phyloP scores from a whole-genome alignment of 768 basidiomycete species.

The Cystofilobasidium bisporidii region DNA sequence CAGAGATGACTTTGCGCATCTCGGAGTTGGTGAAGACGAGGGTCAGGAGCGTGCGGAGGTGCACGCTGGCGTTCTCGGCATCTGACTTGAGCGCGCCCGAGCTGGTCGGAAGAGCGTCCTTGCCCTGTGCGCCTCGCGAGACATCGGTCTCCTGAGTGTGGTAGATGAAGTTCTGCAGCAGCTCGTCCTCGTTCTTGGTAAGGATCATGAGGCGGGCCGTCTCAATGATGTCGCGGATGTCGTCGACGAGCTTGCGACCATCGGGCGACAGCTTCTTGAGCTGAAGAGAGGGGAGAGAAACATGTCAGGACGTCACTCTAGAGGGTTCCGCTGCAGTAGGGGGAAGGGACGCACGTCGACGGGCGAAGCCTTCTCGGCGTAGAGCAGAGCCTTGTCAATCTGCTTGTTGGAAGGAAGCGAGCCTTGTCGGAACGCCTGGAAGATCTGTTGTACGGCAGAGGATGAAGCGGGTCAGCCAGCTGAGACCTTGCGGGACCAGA shows the following conservation, averaged over 20 bases:
- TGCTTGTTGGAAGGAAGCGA: constrained; percentile 44
- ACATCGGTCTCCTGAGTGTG: constrained; percentile 39
- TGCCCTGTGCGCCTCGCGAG: constrained; percentile 37
- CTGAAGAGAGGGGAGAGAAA: background rate
- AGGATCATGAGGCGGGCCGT: constrained; percentile 52
- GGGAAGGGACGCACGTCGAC: constrained; percentile 42
- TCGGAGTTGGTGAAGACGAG: constrained; percentile 86
- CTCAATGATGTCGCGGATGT: constrained; percentile 64
- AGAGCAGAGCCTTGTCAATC: constrained; percentile 57
- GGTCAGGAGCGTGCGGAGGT: constrained; percentile 76
- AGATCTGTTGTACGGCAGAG: constrained; percentile 36
- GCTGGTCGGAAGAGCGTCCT: constrained; percentile 34
- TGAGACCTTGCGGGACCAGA: constrained; percentile 3
- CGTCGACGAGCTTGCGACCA: constrained; percentile 64
- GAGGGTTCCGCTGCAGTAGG: background rate
- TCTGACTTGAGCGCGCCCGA: constrained; percentile 51
- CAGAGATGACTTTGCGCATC: constrained; percentile 75
- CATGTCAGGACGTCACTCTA: background rate
- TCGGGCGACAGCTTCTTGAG: constrained; percentile 60
- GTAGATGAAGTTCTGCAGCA: constrained; percentile 86
- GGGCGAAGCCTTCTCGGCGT: constrained; percentile 44
- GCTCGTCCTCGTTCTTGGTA: constrained; percentile 79
- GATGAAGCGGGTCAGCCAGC: background rate
- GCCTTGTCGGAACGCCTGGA: constrained; percentile 70
- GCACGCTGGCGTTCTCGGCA: constrained; percentile 47